Evolutionary conservation across 2,329 filamentous ascomycete species (phyloP).

Genomic region (Cladosporium velox): DNA sequence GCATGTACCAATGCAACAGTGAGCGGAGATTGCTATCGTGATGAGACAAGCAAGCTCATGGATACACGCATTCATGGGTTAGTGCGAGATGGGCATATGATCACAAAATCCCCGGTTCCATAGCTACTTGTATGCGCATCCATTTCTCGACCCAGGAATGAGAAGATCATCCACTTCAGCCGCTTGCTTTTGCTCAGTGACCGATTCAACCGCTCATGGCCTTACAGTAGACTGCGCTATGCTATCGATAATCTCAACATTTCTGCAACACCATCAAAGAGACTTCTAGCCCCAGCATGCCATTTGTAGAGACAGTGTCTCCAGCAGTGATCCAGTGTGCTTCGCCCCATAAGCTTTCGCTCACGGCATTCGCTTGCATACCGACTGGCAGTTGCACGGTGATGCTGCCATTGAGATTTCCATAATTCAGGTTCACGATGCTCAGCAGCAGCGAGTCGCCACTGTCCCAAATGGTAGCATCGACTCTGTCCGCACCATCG

Average conservation of each 20-base stretch:
- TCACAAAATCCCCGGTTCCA: too few relatives aligned
- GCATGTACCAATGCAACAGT: neutral
- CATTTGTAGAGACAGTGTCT: neutral
- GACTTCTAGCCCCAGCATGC: neutral
- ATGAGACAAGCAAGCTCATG: neutral
- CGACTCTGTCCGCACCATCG: conserved; percentile 34
- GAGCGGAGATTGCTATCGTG: neutral
- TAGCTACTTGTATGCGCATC: neutral
- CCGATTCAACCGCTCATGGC: neutral
- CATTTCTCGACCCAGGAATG: neutral
- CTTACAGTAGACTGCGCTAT: neutral
- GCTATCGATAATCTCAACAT: neutral
- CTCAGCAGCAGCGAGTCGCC: conserved; percentile 42
- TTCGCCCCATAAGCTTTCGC: conserved; percentile 25
- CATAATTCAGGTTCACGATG: conserved; percentile 42
- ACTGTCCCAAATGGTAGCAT: conserved; percentile 47
- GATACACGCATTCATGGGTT: too few relatives aligned
- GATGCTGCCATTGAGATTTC: conserved; percentile 21
- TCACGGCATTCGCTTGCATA: neutral
- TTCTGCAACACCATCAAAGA: conserved; percentile 10
- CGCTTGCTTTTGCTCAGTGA: neutral
- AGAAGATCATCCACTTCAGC: neutral
- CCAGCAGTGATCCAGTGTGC: conserved; percentile 22
- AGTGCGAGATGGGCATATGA: too few relatives aligned
- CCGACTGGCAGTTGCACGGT: conserved; percentile 25